These are phyloP conservation scores for Opeltia flavorubescens DNA, from an alignment of 495 filamentous ascomycete species.

Conservation along the genomic window DNA sequence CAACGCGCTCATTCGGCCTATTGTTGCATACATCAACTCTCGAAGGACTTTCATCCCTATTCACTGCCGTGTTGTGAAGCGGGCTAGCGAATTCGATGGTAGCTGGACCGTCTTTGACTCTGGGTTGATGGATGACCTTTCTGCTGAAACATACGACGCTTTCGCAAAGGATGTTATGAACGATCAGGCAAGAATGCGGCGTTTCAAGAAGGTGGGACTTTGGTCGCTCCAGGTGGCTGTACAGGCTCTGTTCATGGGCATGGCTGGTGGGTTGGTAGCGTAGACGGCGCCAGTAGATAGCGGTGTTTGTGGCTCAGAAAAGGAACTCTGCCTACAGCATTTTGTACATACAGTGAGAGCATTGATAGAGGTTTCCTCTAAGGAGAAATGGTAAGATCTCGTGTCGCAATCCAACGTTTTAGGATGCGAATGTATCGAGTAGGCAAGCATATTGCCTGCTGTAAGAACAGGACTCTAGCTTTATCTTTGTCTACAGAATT, in stretches of 20 bases:
- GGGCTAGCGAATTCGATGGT: slow-evolving; percentile 76
- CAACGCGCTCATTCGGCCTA: slow-evolving; percentile 84
- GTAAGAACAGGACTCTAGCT: too few species aligned
- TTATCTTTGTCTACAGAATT: too few species aligned
- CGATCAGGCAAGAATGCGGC: slow-evolving; percentile 64
- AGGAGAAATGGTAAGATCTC: too few species aligned
- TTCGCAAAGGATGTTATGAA: slow-evolving; percentile 83
- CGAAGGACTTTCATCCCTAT: slow-evolving; percentile 87
- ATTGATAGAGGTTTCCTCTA: too few species aligned
- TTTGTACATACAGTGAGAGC: too few species aligned
- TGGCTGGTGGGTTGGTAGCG: slow-evolving; percentile 81
- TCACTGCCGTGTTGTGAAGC: slow-evolving; percentile 85
- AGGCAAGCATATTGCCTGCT: too few species aligned
- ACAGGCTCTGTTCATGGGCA: slow-evolving; percentile 88
- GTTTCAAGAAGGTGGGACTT: slow-evolving; percentile 90
- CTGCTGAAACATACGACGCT: slow-evolving; percentile 74
- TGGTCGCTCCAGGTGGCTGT: slow-evolving; percentile 86
- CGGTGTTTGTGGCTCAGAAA: too few species aligned
- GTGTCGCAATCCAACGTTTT: too few species aligned
- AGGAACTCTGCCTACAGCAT: too few species aligned
- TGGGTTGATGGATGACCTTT: slow-evolving; percentile 89
- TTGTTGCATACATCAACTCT: slow-evolving; percentile 98
- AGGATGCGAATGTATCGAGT: too few species aligned
- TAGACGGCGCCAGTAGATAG: too few species aligned
- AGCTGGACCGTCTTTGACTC: slow-evolving; percentile 92